Percentiles rank a stretch among this genome's conserved stretches.
phyloP scores from a whole-genome alignment of 176 grass and related monocot genomes.

The Tillandsia fasciculata region DNA sequence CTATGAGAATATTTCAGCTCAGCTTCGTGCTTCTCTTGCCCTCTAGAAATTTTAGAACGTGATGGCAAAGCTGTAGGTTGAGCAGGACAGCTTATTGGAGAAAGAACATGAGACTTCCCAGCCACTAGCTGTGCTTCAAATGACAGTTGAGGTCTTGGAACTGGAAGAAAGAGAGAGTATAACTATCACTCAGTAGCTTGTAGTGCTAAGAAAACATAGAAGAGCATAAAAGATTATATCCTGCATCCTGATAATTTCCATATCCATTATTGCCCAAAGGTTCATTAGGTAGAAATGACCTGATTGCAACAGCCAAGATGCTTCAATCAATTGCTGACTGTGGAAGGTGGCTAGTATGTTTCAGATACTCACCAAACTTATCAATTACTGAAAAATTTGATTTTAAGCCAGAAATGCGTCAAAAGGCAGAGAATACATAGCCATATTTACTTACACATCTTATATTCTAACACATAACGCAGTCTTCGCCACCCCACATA shows the following conservation, averaged over 20 bases:
- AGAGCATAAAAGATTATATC: conserved; percentile 9
- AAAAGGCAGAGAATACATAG: too few relatives aligned
- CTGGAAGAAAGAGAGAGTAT: conserved; percentile 30
- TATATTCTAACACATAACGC: too few relatives aligned
- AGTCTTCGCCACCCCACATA: too few relatives aligned
- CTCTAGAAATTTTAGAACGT: conserved; percentile 56
- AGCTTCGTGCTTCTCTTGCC: conserved; percentile 76
- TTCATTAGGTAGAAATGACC: neutral
- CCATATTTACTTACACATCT: too few relatives aligned
- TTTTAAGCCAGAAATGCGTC: neutral
- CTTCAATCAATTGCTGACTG: too few relatives aligned
- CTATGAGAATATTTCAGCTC: conserved; percentile 82
- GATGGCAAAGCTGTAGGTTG: conserved; percentile 26
- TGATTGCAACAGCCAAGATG: too few relatives aligned
- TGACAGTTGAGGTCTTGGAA: conserved; percentile 78
- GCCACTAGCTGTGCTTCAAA: conserved; percentile 93
- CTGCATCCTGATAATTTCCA: neutral
- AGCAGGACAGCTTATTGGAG: conserved; percentile 53
- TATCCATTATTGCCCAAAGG: too few relatives aligned
- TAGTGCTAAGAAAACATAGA: neutral
- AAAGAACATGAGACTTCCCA: conserved; percentile 66
- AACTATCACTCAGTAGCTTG: conserved; percentile 15
- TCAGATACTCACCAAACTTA: neutral
- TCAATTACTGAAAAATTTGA: conserved; percentile 3
- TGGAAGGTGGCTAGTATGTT: too few relatives aligned